A percentile compares a stretch with the other conserved stretches of the same genome.
These are phyloP conservation scores for Dactylis glomerata DNA, from an alignment of 176 grass and related monocot genomes.

Conservation along the genomic window DNA sequence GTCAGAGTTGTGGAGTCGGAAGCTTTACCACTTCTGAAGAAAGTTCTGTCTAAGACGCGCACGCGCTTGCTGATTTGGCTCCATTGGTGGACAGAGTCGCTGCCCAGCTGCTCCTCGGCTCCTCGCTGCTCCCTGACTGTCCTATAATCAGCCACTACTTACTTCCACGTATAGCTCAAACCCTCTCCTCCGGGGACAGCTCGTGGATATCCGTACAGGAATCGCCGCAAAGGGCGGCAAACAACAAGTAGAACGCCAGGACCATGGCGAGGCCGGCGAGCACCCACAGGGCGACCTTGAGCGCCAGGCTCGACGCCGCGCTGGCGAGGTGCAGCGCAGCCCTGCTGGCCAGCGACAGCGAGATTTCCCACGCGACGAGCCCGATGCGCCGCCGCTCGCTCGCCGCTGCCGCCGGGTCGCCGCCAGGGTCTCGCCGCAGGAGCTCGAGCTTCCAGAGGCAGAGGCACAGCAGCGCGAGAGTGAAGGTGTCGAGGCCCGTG, in stretches of 20 bases:
- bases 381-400: not conserved
- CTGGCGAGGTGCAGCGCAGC: not conserved
- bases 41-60: too few species aligned
- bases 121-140: too few species aligned
- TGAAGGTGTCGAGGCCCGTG: too few species aligned
- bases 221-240: not conserved
- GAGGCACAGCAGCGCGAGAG: too few species aligned
- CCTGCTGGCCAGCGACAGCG: not conserved
- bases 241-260: not conserved
- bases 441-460: too few species aligned
- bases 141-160: too few species aligned
- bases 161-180: not conserved
- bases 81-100: not conserved
- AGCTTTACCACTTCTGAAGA: too few species aligned
- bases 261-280: not conserved
- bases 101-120: not conserved
- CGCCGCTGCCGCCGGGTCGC: not conserved
- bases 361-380: not conserved
- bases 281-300: slow-evolving; percentile 24
- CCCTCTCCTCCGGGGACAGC: not conserved
- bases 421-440: too few species aligned
- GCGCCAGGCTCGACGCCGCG: not conserved
- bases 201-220: not conserved
- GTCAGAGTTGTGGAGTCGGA: too few species aligned
- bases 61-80: too few species aligned